phyloP scores from a whole-genome alignment of 352 stramenopile species.

The Globisporangium alternatum region DNA sequence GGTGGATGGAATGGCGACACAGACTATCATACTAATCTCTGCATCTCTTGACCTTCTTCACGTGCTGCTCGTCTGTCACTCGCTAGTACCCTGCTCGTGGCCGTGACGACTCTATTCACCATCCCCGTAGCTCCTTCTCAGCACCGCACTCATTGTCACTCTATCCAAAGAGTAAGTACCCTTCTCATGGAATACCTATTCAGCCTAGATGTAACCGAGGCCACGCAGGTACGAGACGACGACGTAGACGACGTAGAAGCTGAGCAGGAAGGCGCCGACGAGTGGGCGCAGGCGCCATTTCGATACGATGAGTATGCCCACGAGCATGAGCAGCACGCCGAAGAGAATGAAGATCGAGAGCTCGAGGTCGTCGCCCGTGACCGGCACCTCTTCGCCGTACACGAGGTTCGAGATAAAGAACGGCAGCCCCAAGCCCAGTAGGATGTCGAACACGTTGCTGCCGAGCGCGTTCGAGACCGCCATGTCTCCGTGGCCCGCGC shows the following conservation, averaged over 20 bases:
- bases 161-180: no score
- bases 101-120: no score
- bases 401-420: slow-evolving; percentile 82
- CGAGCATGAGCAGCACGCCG: slow-evolving; percentile 51
- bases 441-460: slow-evolving; percentile 86
- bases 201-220: slow-evolving; percentile 40
- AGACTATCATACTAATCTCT: no score
- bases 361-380: slow-evolving; percentile 51
- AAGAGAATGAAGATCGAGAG: slow-evolving; percentile 68
- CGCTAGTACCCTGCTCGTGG: no score
- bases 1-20: no score
- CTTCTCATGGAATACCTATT: no score
- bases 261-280: slow-evolving; percentile 38
- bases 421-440: slow-evolving; percentile 68
- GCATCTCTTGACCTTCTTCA: no score
- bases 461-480: slow-evolving; percentile 82
- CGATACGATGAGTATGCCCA: slow-evolving; percentile 43
- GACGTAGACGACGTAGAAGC: slow-evolving; percentile 57
- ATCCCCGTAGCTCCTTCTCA: no score
- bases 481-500: slow-evolving; percentile 77
- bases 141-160: no score
- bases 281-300: slow-evolving; percentile 49
- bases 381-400: slow-evolving; percentile 46
- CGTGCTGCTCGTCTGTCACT: no score
- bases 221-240: slow-evolving; percentile 54